A percentile compares a stretch with the other conserved stretches of the same genome.
Conservation (phyloP, 108 stramenopile genomes). For the Nannochloropsis granulata region DNA sequence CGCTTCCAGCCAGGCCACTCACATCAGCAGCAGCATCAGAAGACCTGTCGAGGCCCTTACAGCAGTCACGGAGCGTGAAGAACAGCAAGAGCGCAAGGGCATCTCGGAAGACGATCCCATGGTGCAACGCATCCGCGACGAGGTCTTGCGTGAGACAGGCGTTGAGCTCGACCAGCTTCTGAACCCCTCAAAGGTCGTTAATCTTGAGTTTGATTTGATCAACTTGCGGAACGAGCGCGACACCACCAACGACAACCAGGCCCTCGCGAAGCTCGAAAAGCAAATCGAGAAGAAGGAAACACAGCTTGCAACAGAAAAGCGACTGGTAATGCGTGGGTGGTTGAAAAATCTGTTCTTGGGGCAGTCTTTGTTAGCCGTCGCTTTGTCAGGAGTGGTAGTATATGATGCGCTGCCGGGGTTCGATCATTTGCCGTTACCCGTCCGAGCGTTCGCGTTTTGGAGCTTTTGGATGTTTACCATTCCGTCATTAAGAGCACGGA, state of each 20-base stretch:
- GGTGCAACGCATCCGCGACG: slow-evolving; percentile 12
- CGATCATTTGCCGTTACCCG: slow-evolving; percentile 58
- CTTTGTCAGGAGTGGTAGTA: slow-evolving; percentile 66
- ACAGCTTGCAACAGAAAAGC: slow-evolving; percentile 58
- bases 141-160: slow-evolving; percentile 16
- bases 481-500: slow-evolving; percentile 65
- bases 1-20: neutral
- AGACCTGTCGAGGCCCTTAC: neutral
- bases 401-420: slow-evolving; percentile 26
- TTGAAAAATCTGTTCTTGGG: slow-evolving; percentile 77
- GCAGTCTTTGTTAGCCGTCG: slow-evolving; percentile 67
- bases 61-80: neutral
- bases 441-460: slow-evolving; percentile 86
- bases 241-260: neutral
- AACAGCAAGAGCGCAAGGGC: neutral
- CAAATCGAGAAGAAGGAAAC: slow-evolving; percentile 71
- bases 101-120: neutral
- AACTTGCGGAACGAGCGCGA: slow-evolving; percentile 13
- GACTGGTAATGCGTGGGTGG: slow-evolving; percentile 83
- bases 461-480: slow-evolving; percentile 95
- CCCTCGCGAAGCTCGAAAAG: slow-evolving; percentile 38
- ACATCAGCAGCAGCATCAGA: neutral
- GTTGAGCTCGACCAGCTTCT: slow-evolving; percentile 30
- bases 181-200: slow-evolving; percentile 29
- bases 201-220: slow-evolving; percentile 22